phyloP scores from a whole-genome alignment of 495 filamentous ascomycete genomes.

The Articulospora tetracladia region DNA sequence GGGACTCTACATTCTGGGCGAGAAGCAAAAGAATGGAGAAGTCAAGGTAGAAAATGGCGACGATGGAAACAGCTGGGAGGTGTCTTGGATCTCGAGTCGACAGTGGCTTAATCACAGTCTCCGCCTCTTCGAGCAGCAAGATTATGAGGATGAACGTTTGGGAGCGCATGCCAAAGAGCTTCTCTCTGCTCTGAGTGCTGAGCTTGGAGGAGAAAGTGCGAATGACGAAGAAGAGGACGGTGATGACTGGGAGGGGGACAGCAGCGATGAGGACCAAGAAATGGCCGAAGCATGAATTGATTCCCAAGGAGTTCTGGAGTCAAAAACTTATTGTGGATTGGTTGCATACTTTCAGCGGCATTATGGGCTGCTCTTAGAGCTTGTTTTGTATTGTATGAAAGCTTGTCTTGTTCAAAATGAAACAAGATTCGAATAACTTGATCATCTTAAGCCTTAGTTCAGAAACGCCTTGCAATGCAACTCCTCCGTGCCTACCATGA shows the following conservation, averaged over 20 bases:
- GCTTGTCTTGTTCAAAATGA: not conserved
- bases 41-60: constrained; percentile 33
- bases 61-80: constrained; percentile 30
- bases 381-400: not conserved
- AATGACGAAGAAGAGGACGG: constrained; percentile 40
- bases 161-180: constrained; percentile 63
- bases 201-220: constrained; percentile 47
- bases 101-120: constrained; percentile 60
- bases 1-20: constrained; percentile 74
- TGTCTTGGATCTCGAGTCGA: constrained; percentile 51
- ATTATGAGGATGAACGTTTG: constrained; percentile 70
- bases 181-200: constrained; percentile 46
- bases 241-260: constrained; percentile 36
- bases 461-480: constrained; percentile 26
- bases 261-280: constrained; percentile 49
- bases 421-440: not conserved
- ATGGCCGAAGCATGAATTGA: constrained; percentile 31
- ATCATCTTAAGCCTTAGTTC: not conserved
- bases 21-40: constrained; percentile 47
- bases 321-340: not conserved
- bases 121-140: constrained; percentile 54
- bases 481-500: constrained; percentile 17
- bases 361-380: not conserved
- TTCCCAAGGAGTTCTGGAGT: not conserved
- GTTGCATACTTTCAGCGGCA: not conserved